Percentiles rank a stretch among this genome's conserved stretches.
phyloP scores from a whole-genome alignment of 2,329 filamentous ascomycete genomes.

The Grosmannia clavigera region DNA sequence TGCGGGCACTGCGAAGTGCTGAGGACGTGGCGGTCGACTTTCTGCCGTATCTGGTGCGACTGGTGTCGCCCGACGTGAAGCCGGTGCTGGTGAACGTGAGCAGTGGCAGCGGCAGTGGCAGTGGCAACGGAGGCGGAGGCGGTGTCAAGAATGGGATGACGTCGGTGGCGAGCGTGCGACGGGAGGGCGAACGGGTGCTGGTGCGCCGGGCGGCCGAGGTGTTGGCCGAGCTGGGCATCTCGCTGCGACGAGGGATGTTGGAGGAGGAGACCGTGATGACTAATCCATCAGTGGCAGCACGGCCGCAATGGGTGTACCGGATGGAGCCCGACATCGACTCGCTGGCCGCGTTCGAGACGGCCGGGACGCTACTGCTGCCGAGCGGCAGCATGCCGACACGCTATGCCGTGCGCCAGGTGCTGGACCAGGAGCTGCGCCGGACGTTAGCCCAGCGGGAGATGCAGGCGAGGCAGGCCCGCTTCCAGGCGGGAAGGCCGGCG shows the following conservation, averaged over 20 bases:
- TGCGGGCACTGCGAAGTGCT: slow-evolving; percentile 65
- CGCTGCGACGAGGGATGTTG: slow-evolving; percentile 68
- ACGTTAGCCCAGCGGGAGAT: slow-evolving; percentile 56
- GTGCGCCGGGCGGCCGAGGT: slow-evolving; percentile 69
- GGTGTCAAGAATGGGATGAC: slow-evolving; percentile 50
- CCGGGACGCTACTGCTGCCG: slow-evolving; percentile 36
- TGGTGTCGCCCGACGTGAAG: slow-evolving; percentile 82
- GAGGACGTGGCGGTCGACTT: slow-evolving; percentile 72
- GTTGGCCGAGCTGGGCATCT: slow-evolving; percentile 71
- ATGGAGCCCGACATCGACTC: slow-evolving; percentile 90
- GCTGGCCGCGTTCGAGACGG: slow-evolving; percentile 63
- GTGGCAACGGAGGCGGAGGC: slow-evolving; percentile 39
- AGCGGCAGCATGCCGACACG: slow-evolving; percentile 61
- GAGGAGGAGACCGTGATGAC: slow-evolving; percentile 28
- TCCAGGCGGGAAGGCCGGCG: slow-evolving; percentile 36
- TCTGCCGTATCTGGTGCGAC: slow-evolving; percentile 69
- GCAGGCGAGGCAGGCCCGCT: slow-evolving; percentile 52
- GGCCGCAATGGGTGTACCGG: slow-evolving; percentile 68
- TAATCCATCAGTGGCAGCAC: slow-evolving; percentile 31
- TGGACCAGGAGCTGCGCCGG: slow-evolving; percentile 79
- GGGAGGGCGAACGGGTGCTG: slow-evolving; percentile 71
- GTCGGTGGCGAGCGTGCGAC: slow-evolving; percentile 63
- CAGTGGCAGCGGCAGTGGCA: slow-evolving; percentile 50
- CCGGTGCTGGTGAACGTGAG: slow-evolving; percentile 66
- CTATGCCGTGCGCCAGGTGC: slow-evolving; percentile 86